phyloP scores from a whole-genome alignment of 371 early-diverging fungal species.

The Chytridium lagenaria region DNA sequence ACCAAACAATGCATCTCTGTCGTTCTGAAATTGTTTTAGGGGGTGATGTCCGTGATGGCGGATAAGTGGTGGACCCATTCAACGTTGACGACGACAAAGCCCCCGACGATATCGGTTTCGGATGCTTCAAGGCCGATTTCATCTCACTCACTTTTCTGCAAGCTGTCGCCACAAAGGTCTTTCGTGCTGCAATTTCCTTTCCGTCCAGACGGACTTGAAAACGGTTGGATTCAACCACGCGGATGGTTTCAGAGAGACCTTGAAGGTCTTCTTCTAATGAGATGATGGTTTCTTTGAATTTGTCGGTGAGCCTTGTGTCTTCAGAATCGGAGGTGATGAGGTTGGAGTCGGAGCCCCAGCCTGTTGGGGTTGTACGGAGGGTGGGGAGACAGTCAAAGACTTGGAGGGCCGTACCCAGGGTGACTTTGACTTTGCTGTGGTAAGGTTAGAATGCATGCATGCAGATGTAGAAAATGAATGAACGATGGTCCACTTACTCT shows the following conservation, averaged over 20 bases:
- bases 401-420: slow-evolving; percentile 24
- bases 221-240: slow-evolving; percentile 48
- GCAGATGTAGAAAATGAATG: slow-evolving; percentile 6
- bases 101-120: no score
- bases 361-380: slow-evolving; percentile 10
- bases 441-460: slow-evolving; percentile 1
- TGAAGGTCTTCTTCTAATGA: slow-evolving; percentile 43
- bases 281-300: slow-evolving; percentile 24
- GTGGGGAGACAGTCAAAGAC: slow-evolving; percentile 16
- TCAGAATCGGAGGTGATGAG: background rate
- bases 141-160: slow-evolving; percentile 29
- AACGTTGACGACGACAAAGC: no score
- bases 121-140: background rate
- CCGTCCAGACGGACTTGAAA: slow-evolving; percentile 40
- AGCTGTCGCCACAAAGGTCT: slow-evolving; percentile 41
- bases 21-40: no score
- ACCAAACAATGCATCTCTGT: no score
- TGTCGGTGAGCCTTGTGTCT: slow-evolving; percentile 28
- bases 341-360: background rate
- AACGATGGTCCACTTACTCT: slow-evolving; percentile 28
- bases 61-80: no score
- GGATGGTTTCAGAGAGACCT: slow-evolving; percentile 50
- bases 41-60: no score
- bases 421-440: slow-evolving; percentile 37
- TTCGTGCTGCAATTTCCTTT: slow-evolving; percentile 42